A percentile compares a stretch with the other conserved stretches of the same genome.
Conservation (phyloP, 2,329 filamentous ascomycete genomes). For the Penicillium griseofulvum region DNA sequence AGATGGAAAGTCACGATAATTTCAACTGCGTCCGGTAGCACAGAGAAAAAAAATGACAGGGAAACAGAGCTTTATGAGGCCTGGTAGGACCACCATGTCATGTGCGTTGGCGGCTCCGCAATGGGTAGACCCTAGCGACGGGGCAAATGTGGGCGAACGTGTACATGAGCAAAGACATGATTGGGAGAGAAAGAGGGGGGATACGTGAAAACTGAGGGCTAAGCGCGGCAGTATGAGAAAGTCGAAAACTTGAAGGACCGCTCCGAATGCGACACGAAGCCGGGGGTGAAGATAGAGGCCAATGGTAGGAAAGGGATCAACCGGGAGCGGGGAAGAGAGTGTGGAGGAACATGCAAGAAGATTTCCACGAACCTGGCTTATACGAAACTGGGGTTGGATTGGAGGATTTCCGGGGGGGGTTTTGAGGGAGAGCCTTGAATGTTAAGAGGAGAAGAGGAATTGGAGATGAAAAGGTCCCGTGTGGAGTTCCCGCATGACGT, state of each 20-base stretch:
- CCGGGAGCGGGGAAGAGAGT: slow-evolving; percentile 9
- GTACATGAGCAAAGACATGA: slow-evolving; percentile 10
- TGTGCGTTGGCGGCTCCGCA: slow-evolving; percentile 22
- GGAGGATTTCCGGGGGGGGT: not conserved
- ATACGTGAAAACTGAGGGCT: slow-evolving; percentile 12
- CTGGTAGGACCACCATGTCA: slow-evolving; percentile 15
- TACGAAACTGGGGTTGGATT: not conserved
- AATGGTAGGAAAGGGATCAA: slow-evolving; percentile 15
- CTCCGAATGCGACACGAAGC: slow-evolving; percentile 13
- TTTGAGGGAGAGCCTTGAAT: not conserved
- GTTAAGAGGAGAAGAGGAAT: not conserved
- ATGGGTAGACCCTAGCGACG: slow-evolving; percentile 8
- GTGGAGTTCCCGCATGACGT: slow-evolving; percentile 6
- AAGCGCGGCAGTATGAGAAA: slow-evolving; percentile 23
- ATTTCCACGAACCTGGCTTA: slow-evolving; percentile 16
- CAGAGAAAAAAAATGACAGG: slow-evolving; percentile 7
- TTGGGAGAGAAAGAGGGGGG: slow-evolving; percentile 10
- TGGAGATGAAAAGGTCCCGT: not conserved
- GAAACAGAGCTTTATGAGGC: slow-evolving; percentile 7
- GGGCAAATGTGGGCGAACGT: slow-evolving; percentile 10
- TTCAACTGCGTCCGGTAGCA: slow-evolving; percentile 17
- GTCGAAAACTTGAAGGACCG: slow-evolving; percentile 7
- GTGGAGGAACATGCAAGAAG: slow-evolving; percentile 13
- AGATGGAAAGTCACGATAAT: slow-evolving; percentile 19
- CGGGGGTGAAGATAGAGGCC: slow-evolving; percentile 4